Conservation (phyloP, 352 stramenopile genomes). For the Phytophthora idaei region DNA sequence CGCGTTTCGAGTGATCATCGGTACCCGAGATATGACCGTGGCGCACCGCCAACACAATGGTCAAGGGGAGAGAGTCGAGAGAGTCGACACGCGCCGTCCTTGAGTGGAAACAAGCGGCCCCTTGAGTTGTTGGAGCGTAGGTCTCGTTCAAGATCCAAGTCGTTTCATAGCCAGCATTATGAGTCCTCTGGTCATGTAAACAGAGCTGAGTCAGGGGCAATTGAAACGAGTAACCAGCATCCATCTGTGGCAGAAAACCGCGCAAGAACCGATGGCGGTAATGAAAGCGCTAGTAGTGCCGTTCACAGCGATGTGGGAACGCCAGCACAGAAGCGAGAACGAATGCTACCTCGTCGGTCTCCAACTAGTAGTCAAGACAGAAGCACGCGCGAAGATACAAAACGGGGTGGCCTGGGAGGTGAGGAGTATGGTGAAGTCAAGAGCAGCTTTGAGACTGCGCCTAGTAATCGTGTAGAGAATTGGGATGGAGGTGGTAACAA, state of each 20-base stretch:
- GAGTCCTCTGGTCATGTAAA: slow-evolving; percentile 4
- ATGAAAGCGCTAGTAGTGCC: slow-evolving; percentile 1
- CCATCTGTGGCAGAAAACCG: background rate
- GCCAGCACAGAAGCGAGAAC: slow-evolving; percentile 13
- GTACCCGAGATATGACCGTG: slow-evolving; percentile 14
- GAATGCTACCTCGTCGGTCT: slow-evolving; percentile 6
- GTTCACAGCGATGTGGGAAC: slow-evolving; percentile 3
- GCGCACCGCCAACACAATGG: slow-evolving; percentile 1
- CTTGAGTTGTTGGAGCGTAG: slow-evolving; percentile 11
- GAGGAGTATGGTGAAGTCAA: slow-evolving; percentile 3
- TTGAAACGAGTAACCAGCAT: background rate
- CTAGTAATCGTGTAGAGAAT: background rate
- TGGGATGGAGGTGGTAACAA: slow-evolving; percentile 3
- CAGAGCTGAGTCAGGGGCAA: slow-evolving; percentile 1
- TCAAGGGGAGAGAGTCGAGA: slow-evolving; percentile 7
- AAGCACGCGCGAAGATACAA: background rate
- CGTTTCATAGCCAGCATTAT: slow-evolving; percentile 9
- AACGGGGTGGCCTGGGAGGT: background rate
- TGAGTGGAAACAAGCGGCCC: slow-evolving; percentile 23
- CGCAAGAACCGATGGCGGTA: slow-evolving; percentile 6
- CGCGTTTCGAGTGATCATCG: slow-evolving; percentile 19
- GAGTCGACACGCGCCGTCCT: slow-evolving; percentile 7
- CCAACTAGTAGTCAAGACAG: slow-evolving; percentile 5
- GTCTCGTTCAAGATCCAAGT: slow-evolving; percentile 24
- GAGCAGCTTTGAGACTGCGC: background rate